Evolutionary conservation across 108 stramenopile species (phyloP), one percentile per base, ranked within the genome.

Genomic region (Cyclotella distinguenda): DNA sequence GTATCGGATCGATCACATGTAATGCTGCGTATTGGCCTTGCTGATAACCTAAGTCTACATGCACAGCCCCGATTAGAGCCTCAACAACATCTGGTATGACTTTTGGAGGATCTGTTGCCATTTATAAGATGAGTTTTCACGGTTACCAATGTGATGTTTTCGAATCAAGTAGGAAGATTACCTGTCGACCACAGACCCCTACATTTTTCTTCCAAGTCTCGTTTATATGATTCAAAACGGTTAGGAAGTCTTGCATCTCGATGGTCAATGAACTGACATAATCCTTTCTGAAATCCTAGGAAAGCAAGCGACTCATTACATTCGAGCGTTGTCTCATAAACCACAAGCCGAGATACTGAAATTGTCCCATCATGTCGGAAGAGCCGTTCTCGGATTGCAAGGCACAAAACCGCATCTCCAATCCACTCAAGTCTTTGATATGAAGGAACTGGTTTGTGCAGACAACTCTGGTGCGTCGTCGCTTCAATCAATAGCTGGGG

Each of bases 341-440:
- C 54, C 1, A 83, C 86, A 56, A 84, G 63, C n/a, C 74, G 66
- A 9, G 70, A 63, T 0, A 82, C 52, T 10, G 45, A 28, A 31
- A 74, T 12, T 6, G 54, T 39, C 8, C 40, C 43, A 22, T 74
- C 66, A 7, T 67, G 59, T 0, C 61, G 36, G 36, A 54, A 87
- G 5, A 87, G 64, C 83, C 83, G 83, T 46, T 78, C 72, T 32
- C 86, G 74, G 18, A 68, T 55, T 7, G 70, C 66, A 30, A 87
- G 68, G 42, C 82, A 87, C 10, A 87, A 62, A n/a, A 84, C 82
- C 21, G 83, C 82, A 46, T 87, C 86, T 15, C 86, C 86, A 45
- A 84, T 66, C 86, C 86, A 87, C 59, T 87, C 86, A 5, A 87
- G 67, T 39, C 77, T 50, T 50, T 87, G 81, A 44, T 83, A 87